Evolutionary conservation across 2,329 filamentous ascomycete genomes (phyloP), one percentile per base, ranked within the genome.

Genomic region (Diaporthe ilicicola): DNA sequence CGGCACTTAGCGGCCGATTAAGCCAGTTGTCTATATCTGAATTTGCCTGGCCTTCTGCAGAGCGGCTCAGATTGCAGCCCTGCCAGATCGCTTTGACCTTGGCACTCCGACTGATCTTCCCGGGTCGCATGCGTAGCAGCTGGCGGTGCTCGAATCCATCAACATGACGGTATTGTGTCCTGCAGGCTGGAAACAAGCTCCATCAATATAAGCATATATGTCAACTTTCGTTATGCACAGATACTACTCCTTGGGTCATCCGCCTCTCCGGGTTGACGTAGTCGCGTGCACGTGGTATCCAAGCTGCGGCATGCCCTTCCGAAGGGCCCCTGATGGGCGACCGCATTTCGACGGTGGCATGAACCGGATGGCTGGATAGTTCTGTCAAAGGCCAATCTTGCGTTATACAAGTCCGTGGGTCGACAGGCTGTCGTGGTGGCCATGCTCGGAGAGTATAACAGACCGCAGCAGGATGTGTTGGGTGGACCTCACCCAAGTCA

Each of bases 261-360:
- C 19, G 15, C 32, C 4, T 32, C 3, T 7, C n/a, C n/a, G n/a
- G n/a, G 50, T 53, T 19, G 37, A 4, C 9, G 29, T 6, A 4
- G 51, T 6, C 19, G 19, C 10, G 22, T 34, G 27, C 37, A 8
- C 10, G 51, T 55, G 19, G 29, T 55, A 32, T 37, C 32, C 19
- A 19, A 55, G 32, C n/a, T 22, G 10, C 51, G 51, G 51, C 17
- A n/a, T 7, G 29, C 9, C 29, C 24, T 55, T 55, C 51, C 51
- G 29, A 8, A 5, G 19, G 53, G 53, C 39, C 53, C 32, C 12
- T 22, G 32, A 29, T 55, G 34, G 19, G 53, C 53, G 53, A 32
- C 53, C 53, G n/a, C 32, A 55, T 39, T 55, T 19, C 53, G 32
- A 55, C 32, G 53, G 53, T 55, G 53, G 53, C 32, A 55, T 55